Base-by-base conservation (phyloP, 1,139 yeast genomes). In the Pichia kudriavzevii region DNA sequence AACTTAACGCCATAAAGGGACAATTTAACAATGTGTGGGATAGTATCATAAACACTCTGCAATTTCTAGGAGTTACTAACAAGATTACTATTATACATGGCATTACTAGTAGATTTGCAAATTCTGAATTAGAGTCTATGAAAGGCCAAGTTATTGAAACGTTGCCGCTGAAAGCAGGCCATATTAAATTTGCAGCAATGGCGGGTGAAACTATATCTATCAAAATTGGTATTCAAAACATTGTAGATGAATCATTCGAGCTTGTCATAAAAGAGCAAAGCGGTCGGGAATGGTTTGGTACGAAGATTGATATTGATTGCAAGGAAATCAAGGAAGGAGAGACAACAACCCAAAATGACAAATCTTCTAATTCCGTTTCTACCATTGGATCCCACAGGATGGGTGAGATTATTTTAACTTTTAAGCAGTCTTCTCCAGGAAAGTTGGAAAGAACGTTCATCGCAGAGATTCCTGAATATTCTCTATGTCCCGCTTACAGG, bases 1-100 rank as follows among this genome's bases (percentile, higher is more conserved):
- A 28, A 9, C 20, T 44, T 7, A 36, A 34, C n/a, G 20, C 19
- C 3, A 21, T 39, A 10, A 43, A 32, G 17, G 29, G 36, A 2
- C 31, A 36, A 7, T 49, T 53, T 32, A 34, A 36, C 3, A 21
- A 26, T 11, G 37, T 36, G 20, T 51, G 52, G 42, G 44, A 48
- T 28, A 31, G 31, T 9, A 38, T 47, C 4, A 40, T 52, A 3
- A 45, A 44, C 22, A 42, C 35, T 9, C 38, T 51, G 41, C 29
- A 32, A 16, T 31, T 49, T 11, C n/a, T n/a, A 36, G 52, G 7
- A 39, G 39, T 7, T 23, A 50, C 2, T 26, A 35, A 12, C 18
- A 28, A 6, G 20, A 37, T 2, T 1, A 11, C 17, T 2, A 27
- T 43, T 8, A 22, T 19, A 11, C 29, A 34, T 14, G 18, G 23